Base-by-base conservation (phyloP, 208 protist species). In the Polymyxa betae region DNA sequence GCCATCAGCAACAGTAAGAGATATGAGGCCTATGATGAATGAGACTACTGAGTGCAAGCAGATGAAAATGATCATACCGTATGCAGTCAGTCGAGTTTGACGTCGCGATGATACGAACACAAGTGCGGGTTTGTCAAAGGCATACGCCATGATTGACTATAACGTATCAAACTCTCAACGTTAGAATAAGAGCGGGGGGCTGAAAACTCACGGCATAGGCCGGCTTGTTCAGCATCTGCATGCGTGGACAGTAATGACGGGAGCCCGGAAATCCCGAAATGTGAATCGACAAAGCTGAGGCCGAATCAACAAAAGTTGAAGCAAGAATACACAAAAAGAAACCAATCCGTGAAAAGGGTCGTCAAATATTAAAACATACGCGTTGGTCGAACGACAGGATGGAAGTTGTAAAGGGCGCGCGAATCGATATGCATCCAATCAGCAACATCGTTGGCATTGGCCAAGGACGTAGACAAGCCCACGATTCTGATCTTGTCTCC, bases 211-310 rank as follows among this genome's bases (percentile, higher is more conserved):
- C 49, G 12, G 88, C 89, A 44, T 95, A 94, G 0, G 92, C 90
- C 45, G 95, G 95, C 88, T 96, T 96, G 38, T 49, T 92, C 94
- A 96, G 96, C n/a, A 95, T 92, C 0, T 95, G 72, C 77, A 95
- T 68, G 16, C 95, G 90, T n/a, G 94, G 91, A 0, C 91, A 90
- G 45, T 92, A 93, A 89, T 95, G 89, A 10, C 90, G 87, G n/a
- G 93, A 92, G 49, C 96, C 95, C 10, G 44, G 40, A 45, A 38
- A 89, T 29, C 87, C 87, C 12, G 45, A 89, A 60, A 60, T 60
- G 24, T 60, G 49, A 60, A 60, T 24, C 49, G 49, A 60, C 49
- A 60, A 24, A 5, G 49, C 49, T 60, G 49, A 60, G 24, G 24
- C 24, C 49, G 24, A 60, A 60, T 29, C 12, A 29, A 29, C 5